phyloP scores from a whole-genome alignment of 2,329 filamentous ascomycete species.

The Thyridium curvatum region DNA sequence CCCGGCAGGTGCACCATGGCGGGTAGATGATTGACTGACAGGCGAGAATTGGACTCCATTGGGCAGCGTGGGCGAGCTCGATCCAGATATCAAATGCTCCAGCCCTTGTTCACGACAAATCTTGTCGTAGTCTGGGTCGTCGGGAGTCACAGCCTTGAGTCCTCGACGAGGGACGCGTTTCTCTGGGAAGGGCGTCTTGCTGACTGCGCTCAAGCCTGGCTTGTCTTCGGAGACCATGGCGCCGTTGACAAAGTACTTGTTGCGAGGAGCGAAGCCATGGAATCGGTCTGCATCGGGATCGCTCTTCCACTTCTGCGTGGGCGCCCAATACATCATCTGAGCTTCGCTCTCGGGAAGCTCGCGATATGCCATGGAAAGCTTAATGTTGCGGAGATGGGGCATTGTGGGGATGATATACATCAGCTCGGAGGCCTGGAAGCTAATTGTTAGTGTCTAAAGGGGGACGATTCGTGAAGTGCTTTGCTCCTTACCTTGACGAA shows the following conservation, averaged over 20 bases:
- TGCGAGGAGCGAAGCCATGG: conserved; percentile 47
- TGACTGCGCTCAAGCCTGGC: conserved; percentile 38
- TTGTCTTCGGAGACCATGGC: conserved; percentile 43
- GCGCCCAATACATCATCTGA: conserved; percentile 32
- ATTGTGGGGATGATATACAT: conserved; percentile 51
- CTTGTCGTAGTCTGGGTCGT: conserved; percentile 50
- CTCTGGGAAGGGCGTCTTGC: conserved; percentile 48
- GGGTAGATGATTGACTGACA: conserved; percentile 10
- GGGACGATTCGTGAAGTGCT: not conserved
- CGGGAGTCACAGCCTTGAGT: conserved; percentile 42
- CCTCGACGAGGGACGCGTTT: conserved; percentile 49
- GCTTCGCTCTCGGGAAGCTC: conserved; percentile 49
- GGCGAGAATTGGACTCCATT: conserved; percentile 45
- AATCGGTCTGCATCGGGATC: conserved; percentile 49
- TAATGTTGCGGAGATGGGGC: conserved; percentile 50
- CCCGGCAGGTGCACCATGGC: conserved; percentile 12
- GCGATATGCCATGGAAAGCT: conserved; percentile 51
- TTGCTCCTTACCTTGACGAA: conserved; percentile 54
- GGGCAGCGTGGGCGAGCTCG: conserved; percentile 30
- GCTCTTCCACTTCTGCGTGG: conserved; percentile 49
- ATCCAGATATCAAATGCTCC: conserved; percentile 42
- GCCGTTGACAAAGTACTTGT: conserved; percentile 54
- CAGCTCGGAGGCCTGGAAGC: conserved; percentile 52
- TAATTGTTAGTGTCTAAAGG: conserved; percentile 10
- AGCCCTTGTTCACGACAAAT: conserved; percentile 53